A percentile compares a stretch with the other conserved stretches of the same genome.
phyloP scores from a whole-genome alignment of 1,139 yeast species.

The Wickerhamomyces sp. region DNA sequence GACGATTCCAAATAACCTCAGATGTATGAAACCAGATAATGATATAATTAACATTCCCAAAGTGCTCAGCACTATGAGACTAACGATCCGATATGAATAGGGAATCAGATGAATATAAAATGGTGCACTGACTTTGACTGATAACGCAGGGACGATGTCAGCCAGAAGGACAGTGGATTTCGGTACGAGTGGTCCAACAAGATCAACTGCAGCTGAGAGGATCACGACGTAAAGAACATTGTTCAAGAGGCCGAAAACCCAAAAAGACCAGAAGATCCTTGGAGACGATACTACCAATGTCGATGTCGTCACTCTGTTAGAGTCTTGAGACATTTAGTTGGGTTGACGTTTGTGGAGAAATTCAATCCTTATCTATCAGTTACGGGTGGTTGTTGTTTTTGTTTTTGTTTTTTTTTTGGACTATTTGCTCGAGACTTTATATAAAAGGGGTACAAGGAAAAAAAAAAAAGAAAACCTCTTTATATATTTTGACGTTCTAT shows the following conservation, averaged over 20 bases:
- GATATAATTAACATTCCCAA: constrained; percentile 78
- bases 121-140: constrained; percentile 70
- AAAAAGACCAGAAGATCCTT: constrained; percentile 53
- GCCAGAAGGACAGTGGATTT: constrained; percentile 83
- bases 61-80: constrained; percentile 54
- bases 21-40: constrained; percentile 24
- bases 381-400: too few relatives aligned
- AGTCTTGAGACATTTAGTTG: too few relatives aligned
- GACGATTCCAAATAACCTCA: constrained; percentile 63
- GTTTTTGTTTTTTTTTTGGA: too few relatives aligned
- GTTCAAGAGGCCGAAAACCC: constrained; percentile 82
- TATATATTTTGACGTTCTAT: constrained; percentile 5
- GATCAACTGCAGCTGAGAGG: constrained; percentile 84
- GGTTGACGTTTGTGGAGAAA: too few relatives aligned
- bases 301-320: too few relatives aligned
- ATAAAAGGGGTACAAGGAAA: too few relatives aligned
- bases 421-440: too few relatives aligned
- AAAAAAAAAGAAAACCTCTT: too few relatives aligned
- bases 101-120: constrained; percentile 67
- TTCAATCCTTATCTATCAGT: too few relatives aligned
- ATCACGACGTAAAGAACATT: constrained; percentile 89
- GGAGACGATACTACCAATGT: too few relatives aligned
- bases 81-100: constrained; percentile 49
- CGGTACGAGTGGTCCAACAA: constrained; percentile 80
- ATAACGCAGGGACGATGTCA: constrained; percentile 79